phyloP scores from a whole-genome alignment of 2,329 filamentous ascomycete species.

The Diaporthe aspalathi region DNA sequence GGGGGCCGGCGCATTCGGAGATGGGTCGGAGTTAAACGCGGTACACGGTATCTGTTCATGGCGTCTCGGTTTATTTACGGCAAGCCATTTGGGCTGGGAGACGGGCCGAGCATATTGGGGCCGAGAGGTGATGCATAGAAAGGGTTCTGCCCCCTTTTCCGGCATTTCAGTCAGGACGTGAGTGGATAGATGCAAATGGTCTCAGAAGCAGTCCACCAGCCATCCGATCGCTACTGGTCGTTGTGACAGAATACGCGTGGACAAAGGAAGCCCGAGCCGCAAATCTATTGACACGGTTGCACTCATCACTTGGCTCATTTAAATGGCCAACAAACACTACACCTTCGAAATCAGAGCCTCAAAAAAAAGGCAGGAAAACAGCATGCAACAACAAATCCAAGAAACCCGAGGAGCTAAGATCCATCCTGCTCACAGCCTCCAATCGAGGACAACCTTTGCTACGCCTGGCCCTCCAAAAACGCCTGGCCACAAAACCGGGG shows the following conservation, averaged over 20 bases:
- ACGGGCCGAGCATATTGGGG: neutral
- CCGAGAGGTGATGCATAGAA: constrained; percentile 12
- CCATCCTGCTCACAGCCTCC: constrained; percentile 19
- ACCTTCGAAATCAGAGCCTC: neutral
- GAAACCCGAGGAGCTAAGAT: neutral
- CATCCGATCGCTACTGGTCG: neutral
- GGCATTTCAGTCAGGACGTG: constrained; percentile 12
- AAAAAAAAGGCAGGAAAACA: neutral
- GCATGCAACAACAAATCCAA: constrained; percentile 4
- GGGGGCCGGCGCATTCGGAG: constrained; percentile 2
- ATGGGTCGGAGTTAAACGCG: neutral
- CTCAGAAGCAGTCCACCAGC: neutral
- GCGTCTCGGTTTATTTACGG: constrained; percentile 18
- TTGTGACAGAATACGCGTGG: constrained; percentile 1
- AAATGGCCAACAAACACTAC: constrained; percentile 21
- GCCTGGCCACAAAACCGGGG: constrained; percentile 32
- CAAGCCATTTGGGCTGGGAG: neutral
- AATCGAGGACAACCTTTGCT: constrained; percentile 1
- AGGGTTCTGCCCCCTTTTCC: neutral
- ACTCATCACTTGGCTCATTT: constrained; percentile 14
- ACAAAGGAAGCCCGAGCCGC: constrained; percentile 1
- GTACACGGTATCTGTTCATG: constrained; percentile 2
- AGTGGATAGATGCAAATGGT: constrained; percentile 23
- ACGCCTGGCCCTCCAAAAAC: constrained; percentile 26
- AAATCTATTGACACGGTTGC: constrained; percentile 24